These are phyloP conservation scores for Euryodendron excelsum DNA, from an alignment of 148 eudicot genomes.

Conservation along the genomic window DNA sequence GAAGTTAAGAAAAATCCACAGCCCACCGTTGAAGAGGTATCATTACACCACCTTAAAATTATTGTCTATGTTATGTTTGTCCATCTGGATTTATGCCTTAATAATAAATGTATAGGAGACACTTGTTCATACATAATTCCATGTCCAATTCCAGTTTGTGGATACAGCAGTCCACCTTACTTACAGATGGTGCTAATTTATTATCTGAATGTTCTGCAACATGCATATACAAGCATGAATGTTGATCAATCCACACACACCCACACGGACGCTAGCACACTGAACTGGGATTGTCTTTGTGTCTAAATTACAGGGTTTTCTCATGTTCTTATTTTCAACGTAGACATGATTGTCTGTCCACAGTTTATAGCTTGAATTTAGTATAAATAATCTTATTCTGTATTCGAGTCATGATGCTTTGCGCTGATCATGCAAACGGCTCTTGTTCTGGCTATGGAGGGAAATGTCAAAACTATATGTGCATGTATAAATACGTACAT, in stretches of 20 bases:
- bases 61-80: neutral
- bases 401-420: no score
- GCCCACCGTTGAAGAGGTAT: conserved; percentile 76
- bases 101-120: no score
- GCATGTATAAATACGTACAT: no score
- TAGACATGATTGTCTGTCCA: neutral
- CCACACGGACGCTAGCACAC: neutral
- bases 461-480: neutral
- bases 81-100: no score
- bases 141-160: neutral
- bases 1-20: conserved; percentile 53
- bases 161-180: neutral
- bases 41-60: neutral
- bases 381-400: neutral
- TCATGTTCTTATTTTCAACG: no score
- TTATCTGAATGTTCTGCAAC: neutral
- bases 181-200: neutral
- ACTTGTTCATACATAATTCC: conserved; percentile 7
- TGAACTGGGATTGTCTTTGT: neutral
- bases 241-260: neutral
- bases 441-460: neutral
- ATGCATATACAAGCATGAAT: neutral
- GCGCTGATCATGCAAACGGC: neutral
- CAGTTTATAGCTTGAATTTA: neutral
- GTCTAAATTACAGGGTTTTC: no score